A percentile compares a stretch with the other conserved stretches of the same genome.
These are phyloP conservation scores for Pythium folliculosum DNA, from an alignment of 352 stramenopile species.

Conservation along the genomic window DNA sequence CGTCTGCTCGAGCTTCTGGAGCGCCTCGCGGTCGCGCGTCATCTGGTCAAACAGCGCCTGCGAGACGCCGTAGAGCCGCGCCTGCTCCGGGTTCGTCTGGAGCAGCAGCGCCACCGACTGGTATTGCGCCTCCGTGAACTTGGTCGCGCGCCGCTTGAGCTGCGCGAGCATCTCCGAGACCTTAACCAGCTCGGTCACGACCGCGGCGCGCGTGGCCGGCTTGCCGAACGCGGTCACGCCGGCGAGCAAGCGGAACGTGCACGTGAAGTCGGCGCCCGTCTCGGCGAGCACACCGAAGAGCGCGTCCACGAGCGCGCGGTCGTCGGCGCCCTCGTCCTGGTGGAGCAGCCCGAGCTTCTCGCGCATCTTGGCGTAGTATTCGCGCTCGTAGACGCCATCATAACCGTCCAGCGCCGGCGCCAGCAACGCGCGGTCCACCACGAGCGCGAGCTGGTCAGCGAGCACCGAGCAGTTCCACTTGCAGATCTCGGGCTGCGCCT, in stretches of 20 bases:
- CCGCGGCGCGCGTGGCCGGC: constrained; percentile 23
- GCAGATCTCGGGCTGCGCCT: constrained; percentile 82
- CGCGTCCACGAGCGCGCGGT: constrained; percentile 49
- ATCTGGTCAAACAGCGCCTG: constrained; percentile 56
- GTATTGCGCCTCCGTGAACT: constrained; percentile 76
- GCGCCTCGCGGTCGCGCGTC: constrained; percentile 45
- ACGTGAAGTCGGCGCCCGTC: constrained; percentile 81
- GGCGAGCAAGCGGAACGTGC: constrained; percentile 64
- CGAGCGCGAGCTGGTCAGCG: constrained; percentile 61
- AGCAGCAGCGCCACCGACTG: constrained; percentile 68
- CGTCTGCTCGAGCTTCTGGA: constrained; percentile 41
- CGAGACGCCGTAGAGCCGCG: constrained; percentile 78
- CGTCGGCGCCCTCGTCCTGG: constrained; percentile 32
- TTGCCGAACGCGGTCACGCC: constrained; percentile 44
- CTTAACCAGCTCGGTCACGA: constrained; percentile 50
- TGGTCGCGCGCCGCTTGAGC: constrained; percentile 46
- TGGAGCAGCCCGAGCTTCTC: constrained; percentile 67
- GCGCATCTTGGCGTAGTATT: constrained; percentile 64
- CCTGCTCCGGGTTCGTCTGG: constrained; percentile 56
- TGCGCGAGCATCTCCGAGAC: constrained; percentile 76
- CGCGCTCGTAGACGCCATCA: constrained; percentile 47
- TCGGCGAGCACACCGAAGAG: constrained; percentile 59
- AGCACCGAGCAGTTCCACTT: constrained; percentile 84
- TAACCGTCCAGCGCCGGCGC: constrained; percentile 42
- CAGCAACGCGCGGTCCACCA: constrained; percentile 37